Conservation (phyloP, 2,329 filamentous ascomycete genomes). For the Trichoderma gracile region DNA sequence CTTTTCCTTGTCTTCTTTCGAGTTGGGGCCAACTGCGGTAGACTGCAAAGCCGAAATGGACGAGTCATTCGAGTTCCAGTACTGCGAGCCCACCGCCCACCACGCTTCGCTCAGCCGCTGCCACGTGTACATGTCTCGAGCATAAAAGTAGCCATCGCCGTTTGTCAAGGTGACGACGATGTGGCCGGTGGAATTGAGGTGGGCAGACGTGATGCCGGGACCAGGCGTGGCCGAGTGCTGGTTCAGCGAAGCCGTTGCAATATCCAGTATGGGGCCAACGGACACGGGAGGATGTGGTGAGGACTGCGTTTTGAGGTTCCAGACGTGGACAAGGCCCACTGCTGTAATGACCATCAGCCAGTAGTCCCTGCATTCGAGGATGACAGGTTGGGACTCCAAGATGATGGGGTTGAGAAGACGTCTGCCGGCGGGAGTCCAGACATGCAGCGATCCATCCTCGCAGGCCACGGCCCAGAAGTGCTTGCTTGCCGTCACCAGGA, state of each 20-base stretch:
- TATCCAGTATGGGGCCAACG: conserved; percentile 82
- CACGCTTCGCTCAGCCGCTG: conserved; percentile 94
- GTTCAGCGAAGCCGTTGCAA: conserved; percentile 76
- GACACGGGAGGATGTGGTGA: conserved; percentile 89
- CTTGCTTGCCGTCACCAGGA: conserved; percentile 88
- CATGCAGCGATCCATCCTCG: conserved; percentile 86
- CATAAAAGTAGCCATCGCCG: conserved; percentile 91
- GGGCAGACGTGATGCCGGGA: conserved; percentile 85
- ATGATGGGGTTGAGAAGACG: conserved; percentile 82
- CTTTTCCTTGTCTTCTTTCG: conserved; percentile 48
- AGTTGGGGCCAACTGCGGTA: conserved; percentile 62
- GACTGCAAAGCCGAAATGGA: conserved; percentile 79
- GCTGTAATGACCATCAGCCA: conserved; percentile 90
- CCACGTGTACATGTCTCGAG: conserved; percentile 83
- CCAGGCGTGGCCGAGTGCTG: conserved; percentile 72
- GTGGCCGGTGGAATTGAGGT: conserved; percentile 83
- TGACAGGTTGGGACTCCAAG: conserved; percentile 88
- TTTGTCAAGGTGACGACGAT: conserved; percentile 90
- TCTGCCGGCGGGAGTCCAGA: conserved; percentile 90
- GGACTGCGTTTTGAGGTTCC: conserved; percentile 82
- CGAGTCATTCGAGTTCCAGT: conserved; percentile 97
- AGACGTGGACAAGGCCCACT: conserved; percentile 86
- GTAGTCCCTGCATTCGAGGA: conserved; percentile 84
- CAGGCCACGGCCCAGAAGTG: conserved; percentile 91
- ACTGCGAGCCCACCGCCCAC: conserved; percentile 98